Base-by-base conservation (phyloP, 257 asterid species). In the Solanum chmielewskii region DNA sequence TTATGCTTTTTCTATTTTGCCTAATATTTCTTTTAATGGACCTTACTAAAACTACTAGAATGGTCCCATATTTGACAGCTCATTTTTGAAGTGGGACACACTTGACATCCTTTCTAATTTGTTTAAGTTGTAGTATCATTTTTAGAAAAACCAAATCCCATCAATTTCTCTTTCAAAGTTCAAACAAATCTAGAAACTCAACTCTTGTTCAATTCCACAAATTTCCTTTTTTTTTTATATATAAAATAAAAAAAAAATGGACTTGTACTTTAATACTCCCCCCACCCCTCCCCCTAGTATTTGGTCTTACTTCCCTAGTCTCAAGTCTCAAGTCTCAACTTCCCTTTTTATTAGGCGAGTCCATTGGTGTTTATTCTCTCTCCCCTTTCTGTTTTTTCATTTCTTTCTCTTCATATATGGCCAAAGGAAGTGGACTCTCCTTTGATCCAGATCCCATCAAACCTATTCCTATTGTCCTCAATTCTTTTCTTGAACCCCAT, bases 391-490 rank as follows among this genome's bases (percentile, higher is more conserved):
- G 64, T 76, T 81, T 88, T 88, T 85, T 71, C 62, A 52, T 85
- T 62, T 52, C 62, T 83, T 88, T 70, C 90, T 89, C 88, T 90
- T 87, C 89, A 85, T 92, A 91, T 91, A 91, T 95, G 98, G 95
- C 97, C 96, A 92, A 87, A 87, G 89, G 91, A 69, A 91, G 98
- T 96, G 98, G 99, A 96, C 98, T 95, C 93, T 88, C 98, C 90
- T 90, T 95, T 95, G 98, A 96, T 96, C 93, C 93, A 90, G 95
- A 95, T 92, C 96, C 89, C 93, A 91, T 88, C 89, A 49, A 52
- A 64, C 88, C 71, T 39, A 86, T 88, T 6, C 91, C 86, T 21
- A 73, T 49, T 73, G 10, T 73, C 81, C 81, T 73, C 70, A 87
- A 82, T 87, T 83, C 87, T 23, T 56, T 87, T 27, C 16, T 39